Evolutionary conservation across 1,139 yeast genomes (phyloP).

Genomic region (Diutina neorugosa): DNA sequence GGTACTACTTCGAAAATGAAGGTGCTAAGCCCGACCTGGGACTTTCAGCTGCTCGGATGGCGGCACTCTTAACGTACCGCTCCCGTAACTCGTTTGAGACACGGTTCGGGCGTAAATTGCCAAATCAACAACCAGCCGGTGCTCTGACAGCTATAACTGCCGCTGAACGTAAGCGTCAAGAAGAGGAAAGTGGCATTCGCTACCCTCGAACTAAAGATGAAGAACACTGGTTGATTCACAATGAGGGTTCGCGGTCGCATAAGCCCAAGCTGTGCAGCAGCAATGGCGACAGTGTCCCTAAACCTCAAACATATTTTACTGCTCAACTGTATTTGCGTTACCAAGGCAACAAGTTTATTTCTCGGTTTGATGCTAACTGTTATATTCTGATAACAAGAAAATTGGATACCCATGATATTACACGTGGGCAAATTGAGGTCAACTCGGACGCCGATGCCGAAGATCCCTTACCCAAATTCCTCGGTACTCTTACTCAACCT

Average conservation of each 20-base stretch:
- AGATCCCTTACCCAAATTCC: slow-evolving; percentile 30
- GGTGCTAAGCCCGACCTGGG: slow-evolving; percentile 66
- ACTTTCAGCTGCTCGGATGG: slow-evolving; percentile 93
- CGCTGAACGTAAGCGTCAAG: slow-evolving; percentile 12
- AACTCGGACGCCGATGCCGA: slow-evolving; percentile 11
- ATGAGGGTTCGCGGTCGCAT: slow-evolving; percentile 21
- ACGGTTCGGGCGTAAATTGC: slow-evolving; percentile 74
- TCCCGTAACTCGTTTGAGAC: slow-evolving; percentile 86
- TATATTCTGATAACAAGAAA: slow-evolving; percentile 89
- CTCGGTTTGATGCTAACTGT: slow-evolving; percentile 91
- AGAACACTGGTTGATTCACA: slow-evolving; percentile 33
- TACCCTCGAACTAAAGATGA: slow-evolving; percentile 32
- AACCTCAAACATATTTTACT: slow-evolving; percentile 82
- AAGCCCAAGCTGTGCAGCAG: slow-evolving; percentile 1
- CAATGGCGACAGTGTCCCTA: slow-evolving; percentile 6
- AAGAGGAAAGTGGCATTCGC: slow-evolving; percentile 13
- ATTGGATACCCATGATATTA: slow-evolving; percentile 87
- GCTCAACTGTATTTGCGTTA: slow-evolving; percentile 92
- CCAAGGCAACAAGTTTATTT: slow-evolving; percentile 83
- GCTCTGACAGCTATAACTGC: background rate
- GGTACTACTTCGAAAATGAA: slow-evolving; percentile 63
- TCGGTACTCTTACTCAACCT: slow-evolving; percentile 46
- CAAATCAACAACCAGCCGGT: slow-evolving; percentile 14
- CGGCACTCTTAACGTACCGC: slow-evolving; percentile 85
- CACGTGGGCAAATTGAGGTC: slow-evolving; percentile 55